These are phyloP conservation scores for Globisporangium polare DNA, from an alignment of 352 stramenopile genomes.

Conservation along the genomic window DNA sequence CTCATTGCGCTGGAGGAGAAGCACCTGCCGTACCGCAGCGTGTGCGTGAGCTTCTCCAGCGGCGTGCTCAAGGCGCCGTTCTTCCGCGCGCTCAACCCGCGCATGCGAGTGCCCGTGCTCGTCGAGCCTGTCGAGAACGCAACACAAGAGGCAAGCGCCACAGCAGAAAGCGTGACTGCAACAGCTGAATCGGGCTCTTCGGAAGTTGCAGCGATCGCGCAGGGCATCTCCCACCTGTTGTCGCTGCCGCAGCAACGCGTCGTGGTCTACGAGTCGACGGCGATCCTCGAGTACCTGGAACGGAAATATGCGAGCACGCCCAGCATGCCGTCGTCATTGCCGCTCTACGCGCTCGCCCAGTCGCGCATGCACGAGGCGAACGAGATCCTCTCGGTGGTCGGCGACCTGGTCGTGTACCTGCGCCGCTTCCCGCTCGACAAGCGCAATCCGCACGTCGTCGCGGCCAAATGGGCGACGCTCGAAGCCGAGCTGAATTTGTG, in stretches of 20 bases:
- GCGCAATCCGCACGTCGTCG: constrained; percentile 52
- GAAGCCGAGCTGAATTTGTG: constrained; percentile 74
- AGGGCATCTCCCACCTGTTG: constrained; percentile 32
- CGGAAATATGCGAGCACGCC: constrained; percentile 42
- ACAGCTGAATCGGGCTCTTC: neutral
- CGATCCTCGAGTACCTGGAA: constrained; percentile 83
- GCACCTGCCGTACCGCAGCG: constrained; percentile 64
- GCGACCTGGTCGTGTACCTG: constrained; percentile 77
- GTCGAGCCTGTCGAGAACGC: constrained; percentile 47
- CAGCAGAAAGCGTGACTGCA: neutral
- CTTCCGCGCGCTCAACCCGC: constrained; percentile 72
- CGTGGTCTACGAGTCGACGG: constrained; percentile 74
- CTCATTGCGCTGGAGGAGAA: constrained; percentile 82
- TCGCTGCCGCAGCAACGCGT: constrained; percentile 37
- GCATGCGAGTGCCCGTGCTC: constrained; percentile 78
- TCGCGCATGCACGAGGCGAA: constrained; percentile 79
- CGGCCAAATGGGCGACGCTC: constrained; percentile 64
- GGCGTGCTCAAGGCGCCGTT: constrained; percentile 78
- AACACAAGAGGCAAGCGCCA: neutral
- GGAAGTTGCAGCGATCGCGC: constrained; percentile 24
- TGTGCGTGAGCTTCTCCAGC: constrained; percentile 82
- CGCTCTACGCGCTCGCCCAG: constrained; percentile 64
- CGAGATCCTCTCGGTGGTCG: constrained; percentile 80
- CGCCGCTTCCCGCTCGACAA: constrained; percentile 59
- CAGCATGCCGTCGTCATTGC: constrained; percentile 47